Conservation (phyloP, 2,329 filamentous ascomycete species). For the Bisporella sp. region DNA sequence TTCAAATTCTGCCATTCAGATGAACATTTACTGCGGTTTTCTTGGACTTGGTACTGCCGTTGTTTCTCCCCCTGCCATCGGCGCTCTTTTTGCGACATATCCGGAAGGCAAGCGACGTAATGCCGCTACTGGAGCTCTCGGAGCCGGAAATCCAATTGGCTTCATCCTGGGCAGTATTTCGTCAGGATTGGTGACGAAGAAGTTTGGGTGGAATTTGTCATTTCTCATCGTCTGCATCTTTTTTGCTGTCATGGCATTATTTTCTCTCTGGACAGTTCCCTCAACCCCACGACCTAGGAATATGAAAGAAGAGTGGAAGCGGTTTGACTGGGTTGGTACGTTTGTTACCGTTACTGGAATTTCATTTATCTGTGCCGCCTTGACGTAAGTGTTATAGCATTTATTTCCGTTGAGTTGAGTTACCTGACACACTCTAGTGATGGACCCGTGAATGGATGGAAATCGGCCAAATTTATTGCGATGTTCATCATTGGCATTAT, state of each 20-base stretch:
- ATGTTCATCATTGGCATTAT: conserved; percentile 52
- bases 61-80: conserved; percentile 57
- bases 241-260: conserved; percentile 50
- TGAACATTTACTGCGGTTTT: conserved; percentile 57
- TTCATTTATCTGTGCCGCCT: conserved; percentile 14
- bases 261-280: conserved; percentile 57
- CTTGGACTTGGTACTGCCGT: conserved; percentile 59
- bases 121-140: conserved; percentile 55
- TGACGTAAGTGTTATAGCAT: conserved; percentile 16
- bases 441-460: conserved; percentile 50
- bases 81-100: conserved; percentile 57
- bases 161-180: conserved; percentile 44
- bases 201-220: conserved; percentile 56
- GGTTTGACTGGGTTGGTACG: conserved; percentile 21
- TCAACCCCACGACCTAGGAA: conserved; percentile 37
- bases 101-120: conserved; percentile 53
- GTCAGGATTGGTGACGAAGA: conserved; percentile 51
- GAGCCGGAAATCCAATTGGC: conserved; percentile 33
- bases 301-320: conserved; percentile 1
- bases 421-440: conserved; percentile 12
- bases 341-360: conserved; percentile 15
- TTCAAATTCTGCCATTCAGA: conserved; percentile 46
- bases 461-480: conserved; percentile 52
- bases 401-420: background rate
- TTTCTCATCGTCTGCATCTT: conserved; percentile 58